Base-by-base conservation (phyloP, 306 rosid genomes). In the Corylus avellana region DNA sequence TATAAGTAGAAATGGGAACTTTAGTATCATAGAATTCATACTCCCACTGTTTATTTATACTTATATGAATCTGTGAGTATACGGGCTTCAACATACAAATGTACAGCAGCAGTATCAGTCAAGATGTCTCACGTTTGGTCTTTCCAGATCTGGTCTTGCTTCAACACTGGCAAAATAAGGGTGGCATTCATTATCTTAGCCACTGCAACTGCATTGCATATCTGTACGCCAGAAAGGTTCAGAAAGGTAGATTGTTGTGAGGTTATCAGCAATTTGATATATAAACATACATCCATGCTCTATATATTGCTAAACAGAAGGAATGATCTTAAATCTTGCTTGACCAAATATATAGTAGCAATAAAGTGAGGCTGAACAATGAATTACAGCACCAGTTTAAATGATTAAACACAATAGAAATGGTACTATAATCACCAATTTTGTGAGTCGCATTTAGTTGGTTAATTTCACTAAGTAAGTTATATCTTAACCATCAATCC, bases 111-210 rank as follows among this genome's bases (percentile, higher is more conserved):
- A 71, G 37, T 25, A 64, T 12, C 10, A 14, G 47, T 49, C 57
- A 49, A 70, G 35, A 72, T 69, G 82, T 86, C 96, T 96, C 82
- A 96, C 99, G 98, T 96, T 91, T 89, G 94, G 80, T 96, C 99
- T 87, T 96, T 93, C 99, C 99, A 96, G 79, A 93, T 96, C 86
- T 96, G 99, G 73, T 96, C 98, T 87, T 96, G 98, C 88, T 96
- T 96, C 87, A 96, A 86, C 70, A 96, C 99, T 7, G 98, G 99
- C 85, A 96, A 86, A 83, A 96, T 91, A 85, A 96, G 97, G 76
- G 97, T 95, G 63, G 98, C 97, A 87, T 96, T 93, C 92, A 96
- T 86, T 83, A 96, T 91, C 87, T 96, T 96, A 76, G 98, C 98
- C 81, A 95, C 99, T 64, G 98, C 99, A 84, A 96, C 98, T 8